A percentile compares a stretch with the other conserved stretches of the same genome.
Evolutionary conservation across 75 land plant genomes (phyloP).

Genomic region (Chamaecyparis obtusa): DNA sequence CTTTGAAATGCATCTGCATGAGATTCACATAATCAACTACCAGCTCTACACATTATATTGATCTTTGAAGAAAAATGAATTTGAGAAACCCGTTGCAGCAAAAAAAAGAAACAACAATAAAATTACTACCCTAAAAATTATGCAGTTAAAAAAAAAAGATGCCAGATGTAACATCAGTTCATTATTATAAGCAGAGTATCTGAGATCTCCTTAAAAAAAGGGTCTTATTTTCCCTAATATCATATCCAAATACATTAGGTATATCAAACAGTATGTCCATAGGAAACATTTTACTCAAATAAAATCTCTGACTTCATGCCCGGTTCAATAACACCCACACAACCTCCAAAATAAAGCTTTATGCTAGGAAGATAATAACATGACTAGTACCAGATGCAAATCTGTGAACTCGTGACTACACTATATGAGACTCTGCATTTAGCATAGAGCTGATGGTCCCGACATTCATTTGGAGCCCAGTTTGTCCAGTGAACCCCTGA

Average conservation of each 20-base stretch:
- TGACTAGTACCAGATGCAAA: background rate
- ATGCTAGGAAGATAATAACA: background rate
- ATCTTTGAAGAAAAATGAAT: background rate
- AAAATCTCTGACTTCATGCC: background rate
- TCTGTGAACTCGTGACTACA: background rate
- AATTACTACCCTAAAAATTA: background rate
- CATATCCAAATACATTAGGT: background rate
- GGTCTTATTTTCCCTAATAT: background rate
- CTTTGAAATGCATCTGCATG: background rate
- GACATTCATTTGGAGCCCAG: background rate
- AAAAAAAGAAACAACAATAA: background rate
- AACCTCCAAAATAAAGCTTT: background rate
- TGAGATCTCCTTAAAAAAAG: background rate
- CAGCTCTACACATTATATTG: background rate
- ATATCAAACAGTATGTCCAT: background rate
- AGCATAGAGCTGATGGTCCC: background rate
- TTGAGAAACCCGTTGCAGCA: background rate
- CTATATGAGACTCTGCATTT: background rate
- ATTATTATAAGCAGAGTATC: background rate
- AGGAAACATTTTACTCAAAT: background rate
- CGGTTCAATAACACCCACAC: background rate
- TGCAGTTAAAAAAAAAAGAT: background rate
- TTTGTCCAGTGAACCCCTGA: background rate
- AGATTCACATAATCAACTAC: background rate
- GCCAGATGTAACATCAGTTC: background rate